These are phyloP conservation scores for Teunomyces lycoperdinae DNA, from an alignment of 805 yeast species.

Conservation along the genomic window DNA sequence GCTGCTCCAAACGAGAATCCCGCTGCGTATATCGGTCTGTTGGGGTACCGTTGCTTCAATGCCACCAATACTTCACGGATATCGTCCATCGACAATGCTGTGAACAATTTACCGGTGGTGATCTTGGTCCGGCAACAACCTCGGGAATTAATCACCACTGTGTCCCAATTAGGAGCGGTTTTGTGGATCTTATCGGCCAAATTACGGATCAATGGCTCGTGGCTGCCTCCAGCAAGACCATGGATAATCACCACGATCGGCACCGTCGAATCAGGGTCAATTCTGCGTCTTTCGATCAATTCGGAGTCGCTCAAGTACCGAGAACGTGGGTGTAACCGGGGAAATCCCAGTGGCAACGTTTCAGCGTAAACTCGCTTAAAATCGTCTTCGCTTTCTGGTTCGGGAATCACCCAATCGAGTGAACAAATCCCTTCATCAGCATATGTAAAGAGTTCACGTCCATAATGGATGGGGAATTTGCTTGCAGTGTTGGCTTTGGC, in stretches of 20 bases:
- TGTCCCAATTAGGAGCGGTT: slow-evolving; percentile 47
- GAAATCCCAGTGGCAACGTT: slow-evolving; percentile 35
- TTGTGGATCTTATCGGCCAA: slow-evolving; percentile 29
- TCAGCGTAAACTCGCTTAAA: slow-evolving; percentile 23
- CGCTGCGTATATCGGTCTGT: slow-evolving; percentile 59
- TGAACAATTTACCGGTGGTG: slow-evolving; percentile 67
- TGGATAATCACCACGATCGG: slow-evolving; percentile 70
- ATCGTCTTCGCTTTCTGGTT: slow-evolving; percentile 17
- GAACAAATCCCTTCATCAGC: slow-evolving; percentile 72
- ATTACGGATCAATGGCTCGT: slow-evolving; percentile 70
- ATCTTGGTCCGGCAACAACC: slow-evolving; percentile 74
- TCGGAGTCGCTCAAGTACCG: slow-evolving; percentile 52
- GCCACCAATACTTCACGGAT: slow-evolving; percentile 53
- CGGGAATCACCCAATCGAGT: slow-evolving; percentile 65
- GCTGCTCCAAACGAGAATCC: slow-evolving; percentile 84
- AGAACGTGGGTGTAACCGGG: slow-evolving; percentile 48
- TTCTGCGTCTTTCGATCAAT: slow-evolving; percentile 20
- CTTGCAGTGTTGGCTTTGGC: slow-evolving; percentile 51
- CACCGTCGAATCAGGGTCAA: slow-evolving; percentile 23
- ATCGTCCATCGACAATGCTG: slow-evolving; percentile 72
- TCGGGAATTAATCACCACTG: slow-evolving; percentile 66
- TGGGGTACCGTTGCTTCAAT: slow-evolving; percentile 52
- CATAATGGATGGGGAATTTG: slow-evolving; percentile 62
- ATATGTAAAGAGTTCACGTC: slow-evolving; percentile 59
- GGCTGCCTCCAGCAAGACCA: slow-evolving; percentile 86